A percentile compares a stretch with the other conserved stretches of the same genome.
phyloP scores from a whole-genome alignment of 1,284 basidiomycete species.

The Thecaphora frezii region DNA sequence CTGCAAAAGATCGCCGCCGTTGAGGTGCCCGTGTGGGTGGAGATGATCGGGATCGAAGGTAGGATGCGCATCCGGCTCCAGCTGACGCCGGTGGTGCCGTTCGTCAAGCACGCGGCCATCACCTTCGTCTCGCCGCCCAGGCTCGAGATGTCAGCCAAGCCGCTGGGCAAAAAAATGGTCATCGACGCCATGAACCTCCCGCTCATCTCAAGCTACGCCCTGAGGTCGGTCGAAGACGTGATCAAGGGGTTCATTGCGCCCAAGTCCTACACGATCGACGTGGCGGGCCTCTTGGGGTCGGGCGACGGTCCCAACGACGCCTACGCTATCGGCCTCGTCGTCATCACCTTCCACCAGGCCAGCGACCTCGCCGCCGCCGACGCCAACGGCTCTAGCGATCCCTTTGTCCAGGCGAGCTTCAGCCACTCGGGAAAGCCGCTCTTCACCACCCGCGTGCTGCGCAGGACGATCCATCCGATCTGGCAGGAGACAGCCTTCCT shows the following conservation, averaged over 20 bases:
- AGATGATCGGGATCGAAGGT: slow-evolving; percentile 52
- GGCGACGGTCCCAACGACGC: slow-evolving; percentile 48
- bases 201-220: slow-evolving; percentile 47
- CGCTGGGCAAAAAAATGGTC: slow-evolving; percentile 50
- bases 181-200: slow-evolving; percentile 57
- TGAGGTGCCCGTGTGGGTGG: slow-evolving; percentile 52
- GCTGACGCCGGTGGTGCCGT: slow-evolving; percentile 46
- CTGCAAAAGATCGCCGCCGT: slow-evolving; percentile 53
- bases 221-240: slow-evolving; percentile 45
- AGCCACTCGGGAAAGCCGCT: slow-evolving; percentile 47
- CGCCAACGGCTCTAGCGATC: slow-evolving; percentile 46
- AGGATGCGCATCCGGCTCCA: slow-evolving; percentile 51
- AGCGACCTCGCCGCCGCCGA: slow-evolving; percentile 46
- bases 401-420: slow-evolving; percentile 47
- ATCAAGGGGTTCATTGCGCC: slow-evolving; percentile 51
- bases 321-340: slow-evolving; percentile 46
- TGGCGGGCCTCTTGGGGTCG: slow-evolving; percentile 40
- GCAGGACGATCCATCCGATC: slow-evolving; percentile 37
- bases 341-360: slow-evolving; percentile 47
- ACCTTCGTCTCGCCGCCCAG: slow-evolving; percentile 45
- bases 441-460: slow-evolving; percentile 42
- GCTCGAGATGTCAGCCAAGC: slow-evolving; percentile 53
- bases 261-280: slow-evolving; percentile 46
- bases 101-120: slow-evolving; percentile 51
- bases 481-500: slow-evolving; percentile 51